Percentiles rank a stretch among this genome's conserved stretches.
Evolutionary conservation across 2,329 filamentous ascomycete genomes (phyloP).

Genomic region (Sporothrix protearum): DNA sequence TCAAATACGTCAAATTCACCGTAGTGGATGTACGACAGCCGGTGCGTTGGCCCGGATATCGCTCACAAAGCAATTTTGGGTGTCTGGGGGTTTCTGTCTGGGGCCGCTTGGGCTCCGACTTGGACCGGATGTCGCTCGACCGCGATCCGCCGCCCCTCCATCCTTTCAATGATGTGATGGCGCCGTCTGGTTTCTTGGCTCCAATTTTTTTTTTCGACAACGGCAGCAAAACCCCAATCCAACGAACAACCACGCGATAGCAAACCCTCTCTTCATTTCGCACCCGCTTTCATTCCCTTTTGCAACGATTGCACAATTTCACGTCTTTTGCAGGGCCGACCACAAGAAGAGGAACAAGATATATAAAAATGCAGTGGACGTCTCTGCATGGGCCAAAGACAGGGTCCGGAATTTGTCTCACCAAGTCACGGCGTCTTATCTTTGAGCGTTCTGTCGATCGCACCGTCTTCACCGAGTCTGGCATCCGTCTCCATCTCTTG

Average conservation of each 20-base stretch:
- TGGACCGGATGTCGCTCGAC: slow-evolving; percentile 18
- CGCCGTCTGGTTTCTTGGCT: neutral
- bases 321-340: neutral
- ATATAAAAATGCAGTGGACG: slow-evolving; percentile 17
- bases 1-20: neutral
- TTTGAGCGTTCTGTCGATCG: neutral
- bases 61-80: neutral
- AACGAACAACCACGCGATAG: neutral
- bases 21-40: neutral
- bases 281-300: neutral
- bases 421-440: neutral
- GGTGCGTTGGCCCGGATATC: neutral
- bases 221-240: neutral
- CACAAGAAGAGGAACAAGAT: neutral
- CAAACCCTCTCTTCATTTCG: slow-evolving; percentile 2
- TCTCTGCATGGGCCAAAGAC: slow-evolving; percentile 9
- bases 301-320: neutral
- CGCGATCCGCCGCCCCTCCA: neutral
- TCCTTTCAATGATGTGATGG: slow-evolving; percentile 3
- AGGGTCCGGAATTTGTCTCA: neutral
- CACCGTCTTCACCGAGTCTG: too few relatives aligned
- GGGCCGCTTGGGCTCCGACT: neutral
- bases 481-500: neutral
- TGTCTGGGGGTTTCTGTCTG: too few relatives aligned
- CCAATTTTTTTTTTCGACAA: neutral